These are phyloP conservation scores for Fusarium solani-melongenae DNA, from an alignment of 2,329 filamentous ascomycete genomes.

Conservation along the genomic window DNA sequence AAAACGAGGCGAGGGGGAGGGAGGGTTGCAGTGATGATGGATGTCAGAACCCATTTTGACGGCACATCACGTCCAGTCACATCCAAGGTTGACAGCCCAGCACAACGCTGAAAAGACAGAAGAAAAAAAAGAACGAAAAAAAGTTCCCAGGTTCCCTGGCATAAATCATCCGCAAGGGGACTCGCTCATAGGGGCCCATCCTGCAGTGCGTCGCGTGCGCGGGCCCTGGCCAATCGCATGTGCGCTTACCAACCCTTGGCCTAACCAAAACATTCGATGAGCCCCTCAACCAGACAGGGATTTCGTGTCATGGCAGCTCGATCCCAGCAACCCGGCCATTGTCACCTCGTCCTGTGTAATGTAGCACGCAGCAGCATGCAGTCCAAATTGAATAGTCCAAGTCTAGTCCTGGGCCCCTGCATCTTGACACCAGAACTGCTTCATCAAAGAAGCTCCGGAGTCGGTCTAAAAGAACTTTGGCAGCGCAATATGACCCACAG, in stretches of 20 bases:
- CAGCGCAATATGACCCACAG: not conserved
- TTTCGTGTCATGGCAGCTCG: slow-evolving; percentile 3
- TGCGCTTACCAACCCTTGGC: slow-evolving; percentile 13
- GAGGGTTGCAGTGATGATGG: not conserved
- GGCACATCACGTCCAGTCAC: not conserved
- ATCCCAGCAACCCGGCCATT: slow-evolving; percentile 2
- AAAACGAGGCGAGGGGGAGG: not conserved
- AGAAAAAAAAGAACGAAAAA: slow-evolving; percentile 1
- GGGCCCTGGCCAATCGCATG: slow-evolving; percentile 22
- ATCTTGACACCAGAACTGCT: not conserved
- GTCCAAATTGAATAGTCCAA: not conserved
- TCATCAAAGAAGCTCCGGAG: not conserved
- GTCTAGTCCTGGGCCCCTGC: not conserved
- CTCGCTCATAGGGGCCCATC: slow-evolving; percentile 10
- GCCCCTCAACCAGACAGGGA: slow-evolving; percentile 21
- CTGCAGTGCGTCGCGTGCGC: slow-evolving; percentile 27
- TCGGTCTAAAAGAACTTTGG: not conserved
- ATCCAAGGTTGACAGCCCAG: not conserved
- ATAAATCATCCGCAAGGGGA: slow-evolving; percentile 1
- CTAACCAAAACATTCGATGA: slow-evolving; percentile 34
- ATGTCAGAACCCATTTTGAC: not conserved
- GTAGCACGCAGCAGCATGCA: not conserved
- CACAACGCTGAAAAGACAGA: not conserved
- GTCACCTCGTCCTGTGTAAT: not conserved
- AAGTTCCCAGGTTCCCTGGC: not conserved